Base-by-base conservation (phyloP, 352 stramenopile genomes). In the Globisporangium takayamanum region DNA sequence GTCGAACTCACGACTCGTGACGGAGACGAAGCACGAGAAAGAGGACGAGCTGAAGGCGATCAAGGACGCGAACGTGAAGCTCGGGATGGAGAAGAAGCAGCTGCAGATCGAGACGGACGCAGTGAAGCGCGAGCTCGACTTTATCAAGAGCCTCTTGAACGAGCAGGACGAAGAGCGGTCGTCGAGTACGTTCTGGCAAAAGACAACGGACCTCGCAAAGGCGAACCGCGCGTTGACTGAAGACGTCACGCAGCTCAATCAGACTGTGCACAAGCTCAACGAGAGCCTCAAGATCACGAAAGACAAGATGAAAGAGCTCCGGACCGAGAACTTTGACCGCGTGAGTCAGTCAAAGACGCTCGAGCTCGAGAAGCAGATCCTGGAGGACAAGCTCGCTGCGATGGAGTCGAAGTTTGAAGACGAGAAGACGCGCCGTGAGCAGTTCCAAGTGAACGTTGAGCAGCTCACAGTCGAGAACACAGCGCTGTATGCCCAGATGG, bases 381-480 rank as follows among this genome's bases (percentile, higher is more conserved):
- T 90, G 15, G 71, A 83, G 46, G 84, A 96, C 59, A 80, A 76
- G 45, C 56, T 92, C 11, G 57, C 62, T 12, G 67, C 74, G 15
- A 76, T 93, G 62, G 79, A 92, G 37, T 65, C 64, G 15, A 91
- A 88, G 57, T 88, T 90, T 53, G 74, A 88, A 39, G 81, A 92
- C 39, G 85, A 94, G 52, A 92, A 92, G 64, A 67, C 74, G 12
- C 82, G 83, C 1, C 74, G 83, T 20, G 83, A 94, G 62, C 80
- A 94, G 52, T 94, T 94, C 59, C 80, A 94, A 62, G 79, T 94
- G n/a, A 84, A 87, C 33, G 78, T 91, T 12, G 81, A 94, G 65
- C 85, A 94, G 56, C 58, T 94, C 15, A 90, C 83, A 2, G 80
- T 90, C 20, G 85, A 94, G 49, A 95, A 93, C 57, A 94, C 81